Percentiles rank a stretch among this genome's conserved stretches.
Conservation (phyloP, 2,329 filamentous ascomycete species). For the Macrophomina tecta region DNA sequence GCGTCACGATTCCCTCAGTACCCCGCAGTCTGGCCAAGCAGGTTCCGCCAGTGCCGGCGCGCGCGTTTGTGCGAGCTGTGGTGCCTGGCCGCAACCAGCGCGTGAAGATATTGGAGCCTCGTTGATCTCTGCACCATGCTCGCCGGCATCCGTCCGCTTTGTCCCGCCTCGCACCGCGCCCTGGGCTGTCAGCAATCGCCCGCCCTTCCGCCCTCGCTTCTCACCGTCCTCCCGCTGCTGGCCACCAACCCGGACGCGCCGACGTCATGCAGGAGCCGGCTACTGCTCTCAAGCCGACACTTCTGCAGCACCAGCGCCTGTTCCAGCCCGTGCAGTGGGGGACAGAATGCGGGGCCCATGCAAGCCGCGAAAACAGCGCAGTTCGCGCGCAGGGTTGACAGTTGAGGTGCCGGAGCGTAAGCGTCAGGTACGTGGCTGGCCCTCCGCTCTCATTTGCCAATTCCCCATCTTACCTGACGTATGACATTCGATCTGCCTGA, state of each 20-base stretch:
- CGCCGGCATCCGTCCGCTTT: neutral
- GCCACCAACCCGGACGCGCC: neutral
- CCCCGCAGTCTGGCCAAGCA: constrained; percentile 20
- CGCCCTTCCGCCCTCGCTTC: neutral
- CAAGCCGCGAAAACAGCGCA: constrained; percentile 21
- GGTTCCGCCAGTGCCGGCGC: constrained; percentile 8
- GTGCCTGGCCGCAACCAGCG: constrained; percentile 24
- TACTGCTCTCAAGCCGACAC: neutral
- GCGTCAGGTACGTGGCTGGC: constrained; percentile 18
- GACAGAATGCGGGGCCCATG: constrained; percentile 23
- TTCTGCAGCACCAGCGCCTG: neutral
- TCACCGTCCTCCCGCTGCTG: neutral
- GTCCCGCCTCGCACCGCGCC: neutral
- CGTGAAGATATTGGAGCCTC: neutral
- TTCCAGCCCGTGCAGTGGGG: neutral
- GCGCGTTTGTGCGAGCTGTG: neutral
- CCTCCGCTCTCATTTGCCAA: neutral
- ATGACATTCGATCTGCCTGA: constrained; percentile 15
- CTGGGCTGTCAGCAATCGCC: neutral
- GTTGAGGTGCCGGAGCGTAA: neutral
- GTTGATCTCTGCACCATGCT: neutral
- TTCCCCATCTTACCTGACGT: constrained; percentile 18
- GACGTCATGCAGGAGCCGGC: constrained; percentile 9
- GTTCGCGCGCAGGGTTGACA: constrained; percentile 4
- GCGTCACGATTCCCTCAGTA: constrained; percentile 24